Conservation (phyloP, 805 yeast species). For the Scheffersomyces stipitis region DNA sequence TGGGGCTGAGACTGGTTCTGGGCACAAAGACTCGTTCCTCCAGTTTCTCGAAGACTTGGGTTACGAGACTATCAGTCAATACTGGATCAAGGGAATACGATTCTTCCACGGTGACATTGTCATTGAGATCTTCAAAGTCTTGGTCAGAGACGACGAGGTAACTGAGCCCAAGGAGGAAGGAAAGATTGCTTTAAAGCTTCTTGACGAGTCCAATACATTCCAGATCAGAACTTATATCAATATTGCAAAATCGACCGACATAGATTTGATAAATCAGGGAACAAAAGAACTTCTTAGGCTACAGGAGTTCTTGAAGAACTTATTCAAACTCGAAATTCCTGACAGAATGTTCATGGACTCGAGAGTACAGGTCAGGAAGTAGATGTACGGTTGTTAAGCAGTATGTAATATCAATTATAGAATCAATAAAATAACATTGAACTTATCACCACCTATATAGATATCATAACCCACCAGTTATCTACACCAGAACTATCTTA, state of each 20-base stretch:
- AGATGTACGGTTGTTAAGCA: background rate
- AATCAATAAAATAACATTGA: too few relatives aligned
- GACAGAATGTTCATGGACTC: slow-evolving; percentile 83
- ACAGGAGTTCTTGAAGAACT: slow-evolving; percentile 65
- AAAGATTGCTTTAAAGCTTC: slow-evolving; percentile 32
- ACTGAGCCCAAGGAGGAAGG: slow-evolving; percentile 17
- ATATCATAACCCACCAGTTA: too few relatives aligned
- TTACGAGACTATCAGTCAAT: slow-evolving; percentile 61
- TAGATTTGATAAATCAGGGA: slow-evolving; percentile 67
- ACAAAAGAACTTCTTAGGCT: slow-evolving; percentile 59
- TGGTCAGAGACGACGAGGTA: slow-evolving; percentile 34
- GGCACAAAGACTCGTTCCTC: slow-evolving; percentile 36
- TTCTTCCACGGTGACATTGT: slow-evolving; percentile 62
- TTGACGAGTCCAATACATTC: slow-evolving; percentile 56
- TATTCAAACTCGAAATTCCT: slow-evolving; percentile 69
- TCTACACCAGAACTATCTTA: too few relatives aligned
- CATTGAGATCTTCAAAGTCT: slow-evolving; percentile 56
- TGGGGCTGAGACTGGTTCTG: slow-evolving; percentile 2
- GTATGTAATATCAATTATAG: too few relatives aligned
- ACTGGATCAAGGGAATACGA: slow-evolving; percentile 59
- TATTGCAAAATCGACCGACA: slow-evolving; percentile 69
- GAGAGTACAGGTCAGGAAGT: slow-evolving; percentile 38
- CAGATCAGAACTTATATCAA: slow-evolving; percentile 69
- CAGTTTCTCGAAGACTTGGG: slow-evolving; percentile 63
- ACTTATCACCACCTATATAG: too few relatives aligned